Conservation (phyloP, 371 early-diverging fungal species). For the Mucor lusitanicus region DNA sequence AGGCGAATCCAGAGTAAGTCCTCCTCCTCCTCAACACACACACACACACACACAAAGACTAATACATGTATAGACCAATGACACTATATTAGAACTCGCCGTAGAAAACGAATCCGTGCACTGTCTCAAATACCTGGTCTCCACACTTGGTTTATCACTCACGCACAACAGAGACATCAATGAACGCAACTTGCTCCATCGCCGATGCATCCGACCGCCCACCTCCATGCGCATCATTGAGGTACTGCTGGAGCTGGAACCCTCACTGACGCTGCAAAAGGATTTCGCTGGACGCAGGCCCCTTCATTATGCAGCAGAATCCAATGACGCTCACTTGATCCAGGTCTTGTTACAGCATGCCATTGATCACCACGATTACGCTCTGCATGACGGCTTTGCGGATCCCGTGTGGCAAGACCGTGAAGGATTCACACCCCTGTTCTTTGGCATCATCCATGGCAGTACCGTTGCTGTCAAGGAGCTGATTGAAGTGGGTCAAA, state of each 20-base stretch:
- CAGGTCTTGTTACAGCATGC: slow-evolving; percentile 49
- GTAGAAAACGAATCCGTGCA: slow-evolving; percentile 47
- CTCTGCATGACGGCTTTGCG: slow-evolving; percentile 37
- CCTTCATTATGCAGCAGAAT: slow-evolving; percentile 70
- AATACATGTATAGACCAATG: slow-evolving; percentile 43
- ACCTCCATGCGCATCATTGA: slow-evolving; percentile 12
- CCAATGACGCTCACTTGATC: slow-evolving; percentile 50
- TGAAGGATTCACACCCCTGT: slow-evolving; percentile 72
- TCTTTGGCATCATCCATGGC: slow-evolving; percentile 68
- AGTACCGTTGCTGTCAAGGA: slow-evolving; percentile 54
- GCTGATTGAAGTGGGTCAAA: slow-evolving; percentile 57
- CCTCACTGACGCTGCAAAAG: slow-evolving; percentile 26
- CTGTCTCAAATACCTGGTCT: slow-evolving; percentile 52
- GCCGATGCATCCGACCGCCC: slow-evolving; percentile 53
- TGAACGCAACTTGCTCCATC: slow-evolving; percentile 68
- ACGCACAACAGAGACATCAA: slow-evolving; percentile 56
- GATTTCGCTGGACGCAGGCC: slow-evolving; percentile 72
- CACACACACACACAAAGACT: no score
- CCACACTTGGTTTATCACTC: slow-evolving; percentile 35
- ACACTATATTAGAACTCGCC: slow-evolving; percentile 56
- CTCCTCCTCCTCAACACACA: no score
- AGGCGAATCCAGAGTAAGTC: slow-evolving; percentile 18
- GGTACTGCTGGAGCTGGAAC: slow-evolving; percentile 21
- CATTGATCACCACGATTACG: slow-evolving; percentile 43
- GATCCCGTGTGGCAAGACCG: slow-evolving; percentile 60